Percentiles rank a stretch among this genome's conserved stretches.
phyloP scores from a whole-genome alignment of 768 basidiomycete species.

The Coprinopsis marcescibilis region DNA sequence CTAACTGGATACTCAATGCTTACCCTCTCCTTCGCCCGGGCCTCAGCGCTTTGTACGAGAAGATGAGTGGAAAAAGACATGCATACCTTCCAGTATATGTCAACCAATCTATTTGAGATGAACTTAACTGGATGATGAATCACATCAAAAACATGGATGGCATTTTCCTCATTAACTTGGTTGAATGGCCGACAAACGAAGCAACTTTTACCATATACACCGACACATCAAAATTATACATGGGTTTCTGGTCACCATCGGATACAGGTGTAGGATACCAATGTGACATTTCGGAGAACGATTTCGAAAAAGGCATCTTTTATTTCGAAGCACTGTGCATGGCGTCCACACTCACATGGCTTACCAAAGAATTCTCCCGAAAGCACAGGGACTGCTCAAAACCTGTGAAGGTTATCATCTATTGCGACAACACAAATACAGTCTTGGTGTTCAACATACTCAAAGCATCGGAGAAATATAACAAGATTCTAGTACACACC shows the following conservation, averaged over 20 bases:
- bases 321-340: slow-evolving; percentile 22
- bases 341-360: slow-evolving; percentile 13
- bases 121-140: slow-evolving; percentile 27
- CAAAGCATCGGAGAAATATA: slow-evolving; percentile 12
- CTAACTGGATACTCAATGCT: slow-evolving; percentile 37
- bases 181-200: slow-evolving; percentile 9
- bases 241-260: slow-evolving; percentile 28
- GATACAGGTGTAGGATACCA: slow-evolving; percentile 18
- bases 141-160: slow-evolving; percentile 19
- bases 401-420: slow-evolving; percentile 20
- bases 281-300: neutral
- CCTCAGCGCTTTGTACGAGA: slow-evolving; percentile 27
- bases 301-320: slow-evolving; percentile 16
- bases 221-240: slow-evolving; percentile 21
- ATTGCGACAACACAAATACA: slow-evolving; percentile 24
- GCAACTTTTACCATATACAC: slow-evolving; percentile 16
- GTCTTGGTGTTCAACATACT: slow-evolving; percentile 25
- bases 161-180: slow-evolving; percentile 17
- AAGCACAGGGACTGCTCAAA: too few species aligned
- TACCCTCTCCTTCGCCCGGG: slow-evolving; percentile 29
- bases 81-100: slow-evolving; percentile 17
- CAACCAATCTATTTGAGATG: slow-evolving; percentile 20
- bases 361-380: neutral
- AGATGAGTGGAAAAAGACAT: slow-evolving; percentile 24
- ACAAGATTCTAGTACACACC: slow-evolving; percentile 18